phyloP scores from a whole-genome alignment of 2,329 filamentous ascomycete genomes.

The Aspergillus piperis region DNA sequence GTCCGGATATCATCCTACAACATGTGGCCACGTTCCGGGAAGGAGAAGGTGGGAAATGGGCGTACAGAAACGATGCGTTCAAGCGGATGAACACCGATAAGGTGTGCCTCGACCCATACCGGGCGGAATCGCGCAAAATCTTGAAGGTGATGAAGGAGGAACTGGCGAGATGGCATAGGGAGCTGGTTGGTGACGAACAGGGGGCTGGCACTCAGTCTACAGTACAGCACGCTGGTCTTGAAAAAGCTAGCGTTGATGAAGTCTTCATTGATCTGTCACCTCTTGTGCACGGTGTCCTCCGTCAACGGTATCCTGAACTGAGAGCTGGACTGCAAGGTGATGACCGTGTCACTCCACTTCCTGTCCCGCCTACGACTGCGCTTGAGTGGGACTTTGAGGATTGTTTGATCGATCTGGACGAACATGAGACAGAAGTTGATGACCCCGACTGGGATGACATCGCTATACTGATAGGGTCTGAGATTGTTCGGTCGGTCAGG shows the following conservation, averaged over 20 bases:
- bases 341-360: conserved; percentile 62
- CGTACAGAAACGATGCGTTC: conserved; percentile 79
- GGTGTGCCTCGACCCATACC: conserved; percentile 90
- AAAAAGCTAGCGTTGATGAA: conserved; percentile 95
- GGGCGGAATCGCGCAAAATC: conserved; percentile 80
- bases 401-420: conserved; percentile 76
- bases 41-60: conserved; percentile 82
- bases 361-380: conserved; percentile 69
- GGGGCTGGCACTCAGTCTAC: conserved; percentile 16
- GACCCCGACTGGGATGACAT: conserved; percentile 98
- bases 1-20: conserved; percentile 79
- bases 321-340: conserved; percentile 55
- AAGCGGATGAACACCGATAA: conserved; percentile 84
- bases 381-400: conserved; percentile 78
- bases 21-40: conserved; percentile 96
- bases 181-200: conserved; percentile 21
- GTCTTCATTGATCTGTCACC: conserved; percentile 91
- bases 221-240: conserved; percentile 59
- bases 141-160: conserved; percentile 73
- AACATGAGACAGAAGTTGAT: conserved; percentile 69
- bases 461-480: conserved; percentile 79
- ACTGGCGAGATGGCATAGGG: conserved; percentile 54
- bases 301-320: conserved; percentile 77
- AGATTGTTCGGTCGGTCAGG: conserved; percentile 80
- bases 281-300: conserved; percentile 73